A percentile compares a stretch with the other conserved stretches of the same genome.
Conservation (phyloP, 495 filamentous ascomycete genomes). For the Annulohypoxylon stygium region DNA sequence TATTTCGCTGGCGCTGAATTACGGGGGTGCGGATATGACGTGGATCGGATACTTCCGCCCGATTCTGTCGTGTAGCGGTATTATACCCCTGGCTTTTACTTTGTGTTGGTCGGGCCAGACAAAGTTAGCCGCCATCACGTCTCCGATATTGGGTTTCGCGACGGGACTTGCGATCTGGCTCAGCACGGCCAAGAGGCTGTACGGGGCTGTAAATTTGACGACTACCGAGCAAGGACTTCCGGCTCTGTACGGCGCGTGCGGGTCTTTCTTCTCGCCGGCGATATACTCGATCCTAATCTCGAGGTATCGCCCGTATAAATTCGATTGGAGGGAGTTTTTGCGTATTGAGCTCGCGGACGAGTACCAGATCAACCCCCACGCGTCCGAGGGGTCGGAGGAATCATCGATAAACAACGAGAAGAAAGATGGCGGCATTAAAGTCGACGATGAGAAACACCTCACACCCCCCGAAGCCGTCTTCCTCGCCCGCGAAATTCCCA, state of each 20-base stretch:
- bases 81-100: conserved; percentile 79
- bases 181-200: conserved; percentile 77
- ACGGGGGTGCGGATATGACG: conserved; percentile 60
- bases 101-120: conserved; percentile 83
- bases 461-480: conserved; percentile 7
- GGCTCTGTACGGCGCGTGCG: conserved; percentile 78
- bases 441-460: background rate
- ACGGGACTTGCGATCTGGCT: conserved; percentile 83
- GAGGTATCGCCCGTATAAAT: conserved; percentile 58
- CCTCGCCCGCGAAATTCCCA: conserved; percentile 17
- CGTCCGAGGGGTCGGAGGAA: conserved; percentile 52
- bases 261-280: conserved; percentile 72
- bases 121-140: conserved; percentile 72
- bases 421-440: conserved; percentile 9
- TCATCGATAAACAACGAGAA: conserved; percentile 33
- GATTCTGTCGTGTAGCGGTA: conserved; percentile 79
- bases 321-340: conserved; percentile 65
- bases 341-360: conserved; percentile 53
- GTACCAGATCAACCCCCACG: conserved; percentile 72
- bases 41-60: conserved; percentile 82
- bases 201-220: conserved; percentile 74
- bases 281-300: conserved; percentile 66
- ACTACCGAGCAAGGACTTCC: conserved; percentile 79
- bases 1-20: conserved; percentile 78
- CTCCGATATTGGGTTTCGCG: conserved; percentile 76